Conservation (phyloP, 495 filamentous ascomycete genomes). For the Venustampulla echinocandica region DNA sequence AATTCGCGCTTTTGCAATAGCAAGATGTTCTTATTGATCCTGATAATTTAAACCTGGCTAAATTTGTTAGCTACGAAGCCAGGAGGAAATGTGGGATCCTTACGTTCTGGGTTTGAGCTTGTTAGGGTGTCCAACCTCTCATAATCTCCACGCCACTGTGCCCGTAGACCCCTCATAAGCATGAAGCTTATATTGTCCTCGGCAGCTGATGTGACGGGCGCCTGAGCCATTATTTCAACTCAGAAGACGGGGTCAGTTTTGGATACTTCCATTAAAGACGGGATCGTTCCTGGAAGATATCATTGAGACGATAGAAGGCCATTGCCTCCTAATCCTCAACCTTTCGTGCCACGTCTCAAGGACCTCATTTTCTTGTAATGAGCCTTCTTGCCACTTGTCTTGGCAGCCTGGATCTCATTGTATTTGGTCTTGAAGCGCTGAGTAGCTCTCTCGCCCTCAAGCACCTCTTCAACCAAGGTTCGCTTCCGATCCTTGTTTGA, state of each 20-base stretch:
- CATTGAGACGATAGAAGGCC: no score
- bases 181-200: no score
- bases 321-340: not conserved
- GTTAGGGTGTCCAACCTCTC: conserved; percentile 77
- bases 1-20: no score
- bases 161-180: no score
- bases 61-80: conserved; percentile 54
- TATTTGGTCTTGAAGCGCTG: conserved; percentile 64
- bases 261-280: no score
- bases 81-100: conserved; percentile 72
- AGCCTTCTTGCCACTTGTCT: conserved; percentile 63
- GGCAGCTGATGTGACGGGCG: no score
- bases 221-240: no score
- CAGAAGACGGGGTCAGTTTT: no score
- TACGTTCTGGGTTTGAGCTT: conserved; percentile 52
- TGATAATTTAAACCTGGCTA: not conserved
- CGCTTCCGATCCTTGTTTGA: conserved; percentile 80
- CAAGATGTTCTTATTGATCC: conserved; percentile 6
- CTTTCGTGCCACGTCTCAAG: conserved; percentile 5
- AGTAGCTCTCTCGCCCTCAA: conserved; percentile 52
- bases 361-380: conserved; percentile 60
- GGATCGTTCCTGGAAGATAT: no score
- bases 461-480: conserved; percentile 82
- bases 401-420: conserved; percentile 54
- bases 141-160: no score